phyloP scores from a whole-genome alignment of 2,329 filamentous ascomycete genomes.

The Elsinoe necatrix region DNA sequence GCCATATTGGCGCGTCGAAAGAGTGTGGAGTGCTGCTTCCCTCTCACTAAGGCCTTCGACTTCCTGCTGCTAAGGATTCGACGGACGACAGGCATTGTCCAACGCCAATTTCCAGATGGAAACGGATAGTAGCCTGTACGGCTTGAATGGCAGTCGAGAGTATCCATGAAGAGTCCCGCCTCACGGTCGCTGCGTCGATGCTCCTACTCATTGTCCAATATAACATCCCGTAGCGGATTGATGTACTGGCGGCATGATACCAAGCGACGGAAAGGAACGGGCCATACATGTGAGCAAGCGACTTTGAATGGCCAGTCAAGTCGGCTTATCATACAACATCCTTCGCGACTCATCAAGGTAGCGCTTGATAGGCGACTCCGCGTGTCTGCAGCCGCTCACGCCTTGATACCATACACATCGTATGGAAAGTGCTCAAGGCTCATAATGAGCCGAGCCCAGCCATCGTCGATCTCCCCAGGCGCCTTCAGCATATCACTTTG shows the following conservation, averaged over 20 bases:
- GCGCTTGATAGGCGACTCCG: background rate
- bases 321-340: background rate
- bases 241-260: background rate
- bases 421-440: constrained; percentile 54
- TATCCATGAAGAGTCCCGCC: too few species aligned
- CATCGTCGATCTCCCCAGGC: constrained; percentile 51
- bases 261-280: background rate
- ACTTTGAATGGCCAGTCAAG: background rate
- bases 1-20: too few species aligned
- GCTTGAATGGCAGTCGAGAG: too few species aligned
- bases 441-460: constrained; percentile 47
- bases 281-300: background rate
- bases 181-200: too few species aligned
- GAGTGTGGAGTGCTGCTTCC: too few species aligned
- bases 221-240: background rate
- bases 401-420: constrained; percentile 48
- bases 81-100: too few species aligned
- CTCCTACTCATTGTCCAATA: too few species aligned
- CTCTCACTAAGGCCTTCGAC: too few species aligned
- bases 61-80: too few species aligned
- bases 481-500: constrained; percentile 34
- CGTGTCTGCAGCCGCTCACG: constrained; percentile 15
- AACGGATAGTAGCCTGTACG: too few species aligned
- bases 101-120: too few species aligned
- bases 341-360: background rate